Percentiles rank a stretch among this genome's conserved stretches.
phyloP scores from a whole-genome alignment of 2,329 filamentous ascomycete species.

The Tolypocladium inflatum region DNA sequence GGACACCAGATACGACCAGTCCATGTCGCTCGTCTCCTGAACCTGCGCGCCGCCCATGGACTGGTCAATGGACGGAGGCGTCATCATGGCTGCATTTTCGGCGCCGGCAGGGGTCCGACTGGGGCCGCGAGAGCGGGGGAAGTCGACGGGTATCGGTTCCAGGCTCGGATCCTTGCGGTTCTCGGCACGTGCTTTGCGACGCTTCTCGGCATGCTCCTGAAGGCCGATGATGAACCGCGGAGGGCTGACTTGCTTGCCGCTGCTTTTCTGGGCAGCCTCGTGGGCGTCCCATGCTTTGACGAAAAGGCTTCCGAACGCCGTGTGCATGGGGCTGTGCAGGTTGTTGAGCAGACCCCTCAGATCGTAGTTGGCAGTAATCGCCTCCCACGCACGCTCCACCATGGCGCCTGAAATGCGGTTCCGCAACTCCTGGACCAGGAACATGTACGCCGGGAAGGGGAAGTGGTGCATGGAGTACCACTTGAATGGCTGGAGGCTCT shows the following conservation, averaged over 20 bases:
- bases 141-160: constrained; percentile 13
- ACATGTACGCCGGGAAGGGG: constrained; percentile 52
- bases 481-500: constrained; percentile 40
- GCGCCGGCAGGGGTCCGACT: constrained; percentile 3
- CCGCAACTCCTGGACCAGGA: constrained; percentile 46
- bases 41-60: constrained; percentile 8
- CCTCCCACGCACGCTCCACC: constrained; percentile 49
- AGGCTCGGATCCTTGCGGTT: constrained; percentile 14
- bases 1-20: constrained; percentile 39
- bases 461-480: constrained; percentile 54
- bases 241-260: constrained; percentile 30
- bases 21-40: constrained; percentile 29
- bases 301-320: constrained; percentile 47
- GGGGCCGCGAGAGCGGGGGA: constrained; percentile 11
- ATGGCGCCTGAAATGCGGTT: constrained; percentile 41
- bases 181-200: constrained; percentile 18
- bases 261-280: constrained; percentile 34
- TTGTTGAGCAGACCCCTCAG: constrained; percentile 38
- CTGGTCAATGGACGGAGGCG: constrained; percentile 12
- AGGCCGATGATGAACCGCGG: constrained; percentile 40
- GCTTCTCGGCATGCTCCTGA: constrained; percentile 31
- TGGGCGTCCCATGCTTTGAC: constrained; percentile 55
- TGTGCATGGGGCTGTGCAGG: constrained; percentile 45
- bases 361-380: constrained; percentile 45
- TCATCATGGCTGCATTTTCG: constrained; percentile 21